Percentiles rank a stretch among this genome's conserved stretches.
phyloP scores from a whole-genome alignment of 805 yeast genomes.

The Candida nitratophila region DNA sequence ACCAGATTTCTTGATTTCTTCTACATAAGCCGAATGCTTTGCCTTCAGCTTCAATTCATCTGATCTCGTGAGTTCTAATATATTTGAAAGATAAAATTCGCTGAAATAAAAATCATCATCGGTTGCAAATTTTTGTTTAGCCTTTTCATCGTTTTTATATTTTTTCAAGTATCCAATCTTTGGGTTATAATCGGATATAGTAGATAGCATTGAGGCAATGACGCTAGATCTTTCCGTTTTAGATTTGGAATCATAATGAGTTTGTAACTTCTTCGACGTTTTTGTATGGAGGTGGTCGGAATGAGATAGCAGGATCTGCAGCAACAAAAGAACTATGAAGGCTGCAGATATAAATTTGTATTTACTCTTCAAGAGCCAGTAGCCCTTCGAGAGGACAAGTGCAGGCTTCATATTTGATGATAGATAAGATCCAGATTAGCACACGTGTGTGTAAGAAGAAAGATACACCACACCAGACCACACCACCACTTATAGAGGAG shows the following conservation, averaged over 20 bases:
- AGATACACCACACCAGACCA: too few relatives aligned
- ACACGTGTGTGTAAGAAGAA: too few relatives aligned
- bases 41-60: constrained; percentile 28
- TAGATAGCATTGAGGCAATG: constrained; percentile 17
- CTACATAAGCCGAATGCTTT: constrained; percentile 28
- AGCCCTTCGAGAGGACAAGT: not conserved
- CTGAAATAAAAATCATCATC: constrained; percentile 36
- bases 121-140: constrained; percentile 34
- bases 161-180: constrained; percentile 32
- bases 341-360: not conserved
- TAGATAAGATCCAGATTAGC: too few relatives aligned
- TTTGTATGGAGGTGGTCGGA: too few relatives aligned
- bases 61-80: constrained; percentile 33
- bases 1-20: constrained; percentile 25
- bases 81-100: constrained; percentile 35
- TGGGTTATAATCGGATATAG: constrained; percentile 24
- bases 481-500: too few relatives aligned
- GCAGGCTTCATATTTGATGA: too few relatives aligned
- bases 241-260: not conserved
- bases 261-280: not conserved
- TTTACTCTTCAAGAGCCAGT: not conserved
- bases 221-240: not conserved
- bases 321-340: too few relatives aligned
- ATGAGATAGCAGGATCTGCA: too few relatives aligned
- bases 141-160: constrained; percentile 34